Base-by-base conservation (phyloP, 768 basidiomycete genomes). In the Rhodotorula graminis region DNA sequence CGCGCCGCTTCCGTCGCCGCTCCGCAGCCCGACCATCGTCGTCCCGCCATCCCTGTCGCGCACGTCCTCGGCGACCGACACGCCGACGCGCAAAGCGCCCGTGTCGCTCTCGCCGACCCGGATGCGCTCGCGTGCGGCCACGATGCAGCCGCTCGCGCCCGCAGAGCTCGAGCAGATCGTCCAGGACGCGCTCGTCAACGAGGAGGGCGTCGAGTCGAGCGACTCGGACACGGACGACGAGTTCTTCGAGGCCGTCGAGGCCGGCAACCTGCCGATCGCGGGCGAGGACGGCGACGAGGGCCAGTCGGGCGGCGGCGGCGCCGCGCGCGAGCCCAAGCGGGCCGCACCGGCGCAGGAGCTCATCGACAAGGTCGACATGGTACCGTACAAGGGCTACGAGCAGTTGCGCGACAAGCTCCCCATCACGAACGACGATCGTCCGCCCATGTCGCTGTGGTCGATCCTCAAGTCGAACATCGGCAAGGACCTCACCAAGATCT, bases 201-300 rank as follows among this genome's bases (percentile, higher is more conserved):
- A 80, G 56, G 62, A 67, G 0, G 80, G 79, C 31, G 75, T 72
- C 27, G 79, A 79, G 29, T 74, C 77, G 14, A 76, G 79, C 23
- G 81, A 82, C 18, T 80, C 81, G 18, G 82, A 81, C 47, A 55
- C 59, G 31, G 81, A 93, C 78, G 95, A 97, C 81, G 93, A 98
- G 81, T 97, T 97, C 81, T 97, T 95, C 79, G 95, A 97, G 80
- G 94, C 95, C 44, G 93, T 97, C 78, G 94, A 97, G 79, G 81
- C 87, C 25, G 89, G 89, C 60, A 87, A 84, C 55, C 82, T 94
- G 0, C 90, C 91, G 77, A 83, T 94, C 25, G 82, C 89, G 40
- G 84, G 87, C 3, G 61, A 5, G 19, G 88, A 40, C 84, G 85
- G 18, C 37, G 16, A 27, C 25, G 23, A 23, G 84, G 92, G n/a